Conservation (phyloP, 148 eudicot species). For the Heliamphora exappendiculata region DNA sequence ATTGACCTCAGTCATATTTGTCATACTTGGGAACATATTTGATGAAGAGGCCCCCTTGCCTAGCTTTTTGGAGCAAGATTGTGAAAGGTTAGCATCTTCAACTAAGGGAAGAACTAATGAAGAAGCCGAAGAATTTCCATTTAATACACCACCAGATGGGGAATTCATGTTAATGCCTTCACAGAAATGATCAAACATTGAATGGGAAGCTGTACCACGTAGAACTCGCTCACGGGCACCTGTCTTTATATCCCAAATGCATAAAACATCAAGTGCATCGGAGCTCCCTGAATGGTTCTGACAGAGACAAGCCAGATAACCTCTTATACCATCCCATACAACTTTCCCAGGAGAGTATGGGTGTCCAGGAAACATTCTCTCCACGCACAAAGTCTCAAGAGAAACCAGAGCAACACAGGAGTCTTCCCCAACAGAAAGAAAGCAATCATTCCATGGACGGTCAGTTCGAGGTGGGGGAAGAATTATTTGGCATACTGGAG, state of each 20-base stretch:
- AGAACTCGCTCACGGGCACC: constrained; percentile 93
- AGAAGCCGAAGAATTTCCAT: constrained; percentile 69
- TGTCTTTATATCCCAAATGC: constrained; percentile 91
- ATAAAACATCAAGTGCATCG: constrained; percentile 60
- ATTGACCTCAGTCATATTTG: constrained; percentile 21
- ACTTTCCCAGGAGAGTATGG: constrained; percentile 65
- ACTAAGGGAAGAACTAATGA: constrained; percentile 39
- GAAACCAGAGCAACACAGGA: constrained; percentile 75
- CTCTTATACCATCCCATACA: constrained; percentile 80
- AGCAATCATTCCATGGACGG: constrained; percentile 85
- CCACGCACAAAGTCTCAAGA: constrained; percentile 75
- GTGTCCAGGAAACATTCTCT: constrained; percentile 98
- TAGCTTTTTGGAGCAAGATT: constrained; percentile 24
- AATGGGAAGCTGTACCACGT: constrained; percentile 86
- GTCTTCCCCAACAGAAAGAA: constrained; percentile 91
- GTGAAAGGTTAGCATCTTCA: constrained; percentile 45
- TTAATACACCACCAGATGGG: constrained; percentile 27
- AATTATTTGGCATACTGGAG: constrained; percentile 81
- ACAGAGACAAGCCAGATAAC: constrained; percentile 85
- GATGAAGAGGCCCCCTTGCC: constrained; percentile 23
- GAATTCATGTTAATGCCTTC: constrained; percentile 26
- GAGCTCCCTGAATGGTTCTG: constrained; percentile 43
- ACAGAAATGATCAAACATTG: constrained; percentile 85
- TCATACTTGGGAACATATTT: constrained; percentile 17
- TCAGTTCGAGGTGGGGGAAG: constrained; percentile 61